A percentile compares a stretch with the other conserved stretches of the same genome.
phyloP scores from a whole-genome alignment of 2,329 filamentous ascomycete species.

The Rutstroemia sp. region DNA sequence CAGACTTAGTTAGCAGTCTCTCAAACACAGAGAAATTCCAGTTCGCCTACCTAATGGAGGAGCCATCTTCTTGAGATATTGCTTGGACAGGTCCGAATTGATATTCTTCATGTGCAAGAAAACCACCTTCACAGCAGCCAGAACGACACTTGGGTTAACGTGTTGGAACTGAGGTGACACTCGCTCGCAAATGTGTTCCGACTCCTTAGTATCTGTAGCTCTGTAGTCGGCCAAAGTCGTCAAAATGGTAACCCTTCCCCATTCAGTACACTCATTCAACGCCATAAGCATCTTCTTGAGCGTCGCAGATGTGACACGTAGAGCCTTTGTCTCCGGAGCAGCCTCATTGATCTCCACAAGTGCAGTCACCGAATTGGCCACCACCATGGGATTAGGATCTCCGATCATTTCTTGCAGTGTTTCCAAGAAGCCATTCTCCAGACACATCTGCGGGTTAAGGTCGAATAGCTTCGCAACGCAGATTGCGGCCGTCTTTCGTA shows the following conservation, averaged over 20 bases:
- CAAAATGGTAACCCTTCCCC: constrained; percentile 91
- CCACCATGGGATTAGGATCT: constrained; percentile 97
- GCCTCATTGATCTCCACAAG: constrained; percentile 86
- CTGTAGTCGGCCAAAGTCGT: constrained; percentile 84
- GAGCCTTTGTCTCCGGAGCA: constrained; percentile 80
- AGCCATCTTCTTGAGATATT: constrained; percentile 97
- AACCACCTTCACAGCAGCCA: constrained; percentile 96
- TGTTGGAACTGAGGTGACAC: constrained; percentile 97
- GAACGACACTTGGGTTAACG: constrained; percentile 91
- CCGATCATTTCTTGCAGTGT: constrained; percentile 91
- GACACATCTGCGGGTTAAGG: constrained; percentile 81
- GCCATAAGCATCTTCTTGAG: constrained; percentile 96
- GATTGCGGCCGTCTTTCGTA: constrained; percentile 94
- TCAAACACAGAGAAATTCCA: not conserved
- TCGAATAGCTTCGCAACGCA: constrained; percentile 98
- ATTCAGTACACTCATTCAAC: constrained; percentile 96
- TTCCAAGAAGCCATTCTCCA: constrained; percentile 95
- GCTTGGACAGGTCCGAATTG: constrained; percentile 67
- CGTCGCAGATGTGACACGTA: constrained; percentile 73
- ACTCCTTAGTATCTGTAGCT: constrained; percentile 83
- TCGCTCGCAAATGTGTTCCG: constrained; percentile 95
- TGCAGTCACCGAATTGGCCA: constrained; percentile 93
- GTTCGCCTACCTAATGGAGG: constrained; percentile 68
- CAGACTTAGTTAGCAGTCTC: constrained; percentile 13
- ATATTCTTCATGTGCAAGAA: constrained; percentile 92